Percentiles rank a stretch among this genome's conserved stretches.
Conservation (phyloP, 208 protist species). For the Leishmania mexicana region DNA sequence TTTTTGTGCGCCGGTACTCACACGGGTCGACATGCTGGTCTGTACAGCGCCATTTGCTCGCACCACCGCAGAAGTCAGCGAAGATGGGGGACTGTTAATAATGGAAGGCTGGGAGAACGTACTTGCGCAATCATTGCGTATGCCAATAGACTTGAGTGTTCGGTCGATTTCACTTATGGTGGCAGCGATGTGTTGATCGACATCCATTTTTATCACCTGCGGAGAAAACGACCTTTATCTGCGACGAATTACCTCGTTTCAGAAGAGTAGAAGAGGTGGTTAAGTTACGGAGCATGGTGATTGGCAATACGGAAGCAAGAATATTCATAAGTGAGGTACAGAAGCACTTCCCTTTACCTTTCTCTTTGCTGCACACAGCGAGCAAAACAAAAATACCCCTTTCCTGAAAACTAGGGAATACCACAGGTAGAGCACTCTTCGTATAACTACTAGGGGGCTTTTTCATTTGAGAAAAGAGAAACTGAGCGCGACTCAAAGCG, state of each 20-base stretch:
- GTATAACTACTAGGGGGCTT: neutral
- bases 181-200: slow-evolving; percentile 18
- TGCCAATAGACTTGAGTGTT: slow-evolving; percentile 20
- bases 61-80: neutral
- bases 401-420: neutral
- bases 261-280: neutral
- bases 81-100: neutral
- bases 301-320: neutral
- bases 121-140: slow-evolving; percentile 2
- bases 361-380: neutral
- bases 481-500: too few species aligned
- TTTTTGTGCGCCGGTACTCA: slow-evolving; percentile 11
- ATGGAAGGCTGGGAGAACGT: neutral
- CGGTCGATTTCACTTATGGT: slow-evolving; percentile 33
- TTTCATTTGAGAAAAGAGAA: neutral
- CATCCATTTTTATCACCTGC: slow-evolving; percentile 1
- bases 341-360: neutral
- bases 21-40: neutral
- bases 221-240: neutral
- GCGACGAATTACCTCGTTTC: neutral
- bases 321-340: neutral
- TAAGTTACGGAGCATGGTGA: neutral
- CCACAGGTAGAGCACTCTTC: neutral
- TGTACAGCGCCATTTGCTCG: slow-evolving; percentile 4
- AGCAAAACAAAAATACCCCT: neutral